Base-by-base conservation (phyloP, 371 early-diverging fungal species). In the Saksenaea oblongispora region DNA sequence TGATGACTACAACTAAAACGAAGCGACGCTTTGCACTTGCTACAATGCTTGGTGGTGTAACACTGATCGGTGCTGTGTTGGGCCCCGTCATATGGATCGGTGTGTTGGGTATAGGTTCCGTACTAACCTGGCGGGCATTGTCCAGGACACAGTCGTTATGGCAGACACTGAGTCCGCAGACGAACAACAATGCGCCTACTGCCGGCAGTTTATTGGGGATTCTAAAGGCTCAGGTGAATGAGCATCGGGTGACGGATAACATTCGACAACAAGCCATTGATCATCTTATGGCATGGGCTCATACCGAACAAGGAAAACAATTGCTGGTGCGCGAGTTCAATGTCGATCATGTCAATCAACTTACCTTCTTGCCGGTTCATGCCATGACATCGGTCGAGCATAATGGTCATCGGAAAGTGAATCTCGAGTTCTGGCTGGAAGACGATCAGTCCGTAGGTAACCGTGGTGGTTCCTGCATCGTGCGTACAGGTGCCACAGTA, bases 61-160 rank as follows among this genome's bases (percentile, higher is more conserved):
- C 66, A 27, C 18, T 71, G 4, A 28, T 74, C 17, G 66, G 78
- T 27, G 58, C 70, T 2, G 28, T 78, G 1, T 5, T 76, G 13
- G 81, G 81, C 0, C 81, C 81, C 1, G 56, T 61, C 0, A 65
- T 76, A 1, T 76, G 74, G 70, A 39, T 81, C 0, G 60, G 69
- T 1, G 59, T 71, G 4, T 75, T 78, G 15, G 78, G 78, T 1
- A 59, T 66, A 15, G 75, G 70, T 0, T 69, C 78, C 0, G 28
- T 76, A 1, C 31, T 76, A 3, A 28, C 59, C 2, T 81, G 78
- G 78, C 63, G 78, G 28, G n/a, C 74, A 18, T 73, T 68, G 59
- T 71, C 58, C 13, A 62, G 67, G 22, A 74, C 73, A 8, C 44
- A 60, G n/a, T 59, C 26, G 26, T 71, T 74, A 75, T 74, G 76